These are phyloP conservation scores for Ophioceras dolichostomum DNA, from an alignment of 2,329 filamentous ascomycete genomes.

Conservation along the genomic window DNA sequence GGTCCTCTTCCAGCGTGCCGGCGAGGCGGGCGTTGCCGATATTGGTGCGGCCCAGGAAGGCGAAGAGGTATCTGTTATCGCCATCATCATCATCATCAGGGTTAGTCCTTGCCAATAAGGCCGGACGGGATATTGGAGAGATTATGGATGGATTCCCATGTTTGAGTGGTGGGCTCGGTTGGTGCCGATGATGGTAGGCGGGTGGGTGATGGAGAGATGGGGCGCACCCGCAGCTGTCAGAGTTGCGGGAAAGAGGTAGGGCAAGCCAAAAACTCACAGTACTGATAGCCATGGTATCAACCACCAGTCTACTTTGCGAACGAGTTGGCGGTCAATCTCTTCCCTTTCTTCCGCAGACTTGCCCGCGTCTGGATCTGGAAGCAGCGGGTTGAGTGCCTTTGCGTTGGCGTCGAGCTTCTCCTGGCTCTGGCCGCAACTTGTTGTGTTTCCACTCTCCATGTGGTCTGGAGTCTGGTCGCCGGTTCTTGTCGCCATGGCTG, in stretches of 20 bases:
- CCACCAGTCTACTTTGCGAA: neutral
- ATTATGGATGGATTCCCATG: too few relatives aligned
- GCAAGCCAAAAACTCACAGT: neutral
- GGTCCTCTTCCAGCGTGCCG: constrained; percentile 15
- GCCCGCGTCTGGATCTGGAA: neutral
- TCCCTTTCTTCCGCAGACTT: neutral
- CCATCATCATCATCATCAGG: neutral
- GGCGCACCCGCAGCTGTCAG: too few relatives aligned
- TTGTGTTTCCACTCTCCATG: neutral
- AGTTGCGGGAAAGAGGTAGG: neutral
- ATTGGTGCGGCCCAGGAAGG: constrained; percentile 42
- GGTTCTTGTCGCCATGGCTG: neutral
- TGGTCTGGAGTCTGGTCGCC: neutral
- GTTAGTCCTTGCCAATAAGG: neutral
- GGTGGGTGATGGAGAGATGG: too few relatives aligned
- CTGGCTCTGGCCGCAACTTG: too few relatives aligned
- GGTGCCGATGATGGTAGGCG: too few relatives aligned
- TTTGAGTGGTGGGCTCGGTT: too few relatives aligned
- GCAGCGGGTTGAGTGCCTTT: neutral
- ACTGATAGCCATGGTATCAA: neutral
- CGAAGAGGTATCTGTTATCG: constrained; percentile 28
- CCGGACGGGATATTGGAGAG: too few relatives aligned
- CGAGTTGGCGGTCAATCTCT: neutral
- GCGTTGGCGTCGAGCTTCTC: neutral
- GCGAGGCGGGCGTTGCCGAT: constrained; percentile 32